A percentile compares a stretch with the other conserved stretches of the same genome.
phyloP scores from a whole-genome alignment of 139 green algal species.

The Pedinophyceae sp. region DNA sequence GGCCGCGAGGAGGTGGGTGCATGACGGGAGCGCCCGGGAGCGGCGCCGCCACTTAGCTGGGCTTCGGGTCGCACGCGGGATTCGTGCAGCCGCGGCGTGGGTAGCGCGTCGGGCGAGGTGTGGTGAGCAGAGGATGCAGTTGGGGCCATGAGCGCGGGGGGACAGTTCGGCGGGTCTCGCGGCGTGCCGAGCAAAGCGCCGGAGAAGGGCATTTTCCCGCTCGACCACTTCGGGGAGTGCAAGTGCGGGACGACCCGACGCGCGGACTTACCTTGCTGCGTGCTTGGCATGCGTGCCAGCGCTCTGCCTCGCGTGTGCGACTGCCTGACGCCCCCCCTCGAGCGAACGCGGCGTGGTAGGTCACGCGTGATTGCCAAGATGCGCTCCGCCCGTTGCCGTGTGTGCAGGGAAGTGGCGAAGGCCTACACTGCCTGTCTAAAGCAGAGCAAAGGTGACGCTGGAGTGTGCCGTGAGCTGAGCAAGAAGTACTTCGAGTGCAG shows the following conservation, averaged over 20 bases:
- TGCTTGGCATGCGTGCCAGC: background rate
- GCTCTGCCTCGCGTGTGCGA: background rate
- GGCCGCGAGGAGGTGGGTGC: too few species aligned
- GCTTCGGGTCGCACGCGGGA: too few species aligned
- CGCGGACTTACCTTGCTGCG: slow-evolving; percentile 20
- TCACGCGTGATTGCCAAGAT: background rate
- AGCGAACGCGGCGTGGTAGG: background rate
- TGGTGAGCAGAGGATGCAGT: too few species aligned
- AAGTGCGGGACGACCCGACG: too few species aligned
- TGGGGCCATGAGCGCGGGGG: background rate
- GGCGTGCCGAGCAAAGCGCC: slow-evolving; percentile 46
- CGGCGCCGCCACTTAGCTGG: too few species aligned
- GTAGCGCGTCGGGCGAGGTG: too few species aligned
- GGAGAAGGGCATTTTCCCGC: slow-evolving; percentile 91
- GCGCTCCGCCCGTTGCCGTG: background rate
- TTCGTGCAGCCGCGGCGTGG: too few species aligned
- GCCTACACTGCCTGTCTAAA: slow-evolving; percentile 69
- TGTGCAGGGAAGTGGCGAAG: slow-evolving; percentile 44
- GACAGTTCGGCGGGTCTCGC: slow-evolving; percentile 43
- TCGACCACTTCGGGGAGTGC: slow-evolving; percentile 93
- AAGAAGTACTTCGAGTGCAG: slow-evolving; percentile 71
- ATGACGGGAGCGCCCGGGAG: too few species aligned
- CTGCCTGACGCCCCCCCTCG: background rate
- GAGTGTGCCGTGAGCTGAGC: slow-evolving; percentile 44
- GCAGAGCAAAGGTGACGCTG: slow-evolving; percentile 28